These are phyloP conservation scores for Aegle marmelos DNA, from an alignment of 345 rosid species.

Conservation along the genomic window DNA sequence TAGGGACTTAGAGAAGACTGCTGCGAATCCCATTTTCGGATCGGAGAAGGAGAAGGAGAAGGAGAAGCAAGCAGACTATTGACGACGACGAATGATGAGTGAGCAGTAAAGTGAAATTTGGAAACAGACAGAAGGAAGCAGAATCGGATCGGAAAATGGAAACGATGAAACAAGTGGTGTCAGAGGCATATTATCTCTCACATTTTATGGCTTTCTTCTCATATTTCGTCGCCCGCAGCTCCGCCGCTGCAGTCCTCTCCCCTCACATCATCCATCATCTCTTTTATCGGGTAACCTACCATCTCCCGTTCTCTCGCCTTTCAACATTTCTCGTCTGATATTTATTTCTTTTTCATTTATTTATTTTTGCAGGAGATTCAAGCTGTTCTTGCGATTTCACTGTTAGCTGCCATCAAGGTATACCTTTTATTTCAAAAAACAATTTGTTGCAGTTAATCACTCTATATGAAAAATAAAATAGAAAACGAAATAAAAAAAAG, in stretches of 20 bases:
- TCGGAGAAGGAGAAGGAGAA: too few species aligned
- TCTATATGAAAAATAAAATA: too few species aligned
- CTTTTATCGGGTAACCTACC: constrained; percentile 43
- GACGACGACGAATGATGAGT: too few species aligned
- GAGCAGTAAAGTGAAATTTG: neutral
- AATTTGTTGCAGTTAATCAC: too few species aligned
- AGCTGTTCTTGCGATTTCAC: constrained; percentile 59
- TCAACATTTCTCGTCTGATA: neutral
- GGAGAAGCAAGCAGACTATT: too few species aligned
- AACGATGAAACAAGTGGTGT: constrained; percentile 44
- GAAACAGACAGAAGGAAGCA: neutral
- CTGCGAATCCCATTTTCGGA: too few species aligned
- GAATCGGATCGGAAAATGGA: constrained; percentile 26
- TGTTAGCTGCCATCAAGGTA: constrained; percentile 64
- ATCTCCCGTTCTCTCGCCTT: too few species aligned
- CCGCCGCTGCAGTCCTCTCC: constrained; percentile 41
- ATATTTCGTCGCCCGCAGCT: constrained; percentile 62
- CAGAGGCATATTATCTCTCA: constrained; percentile 68
- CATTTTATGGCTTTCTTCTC: constrained; percentile 79
- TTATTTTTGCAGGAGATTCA: constrained; percentile 69
- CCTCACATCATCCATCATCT: constrained; percentile 42
- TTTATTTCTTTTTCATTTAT: neutral
- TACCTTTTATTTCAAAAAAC: neutral
- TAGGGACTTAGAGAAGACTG: too few species aligned
- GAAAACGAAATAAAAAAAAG: too few species aligned